A percentile compares a stretch with the other conserved stretches of the same genome.
These are phyloP conservation scores for Dunaliella sp. DNA, from an alignment of 139 green algal species.

Conservation along the genomic window DNA sequence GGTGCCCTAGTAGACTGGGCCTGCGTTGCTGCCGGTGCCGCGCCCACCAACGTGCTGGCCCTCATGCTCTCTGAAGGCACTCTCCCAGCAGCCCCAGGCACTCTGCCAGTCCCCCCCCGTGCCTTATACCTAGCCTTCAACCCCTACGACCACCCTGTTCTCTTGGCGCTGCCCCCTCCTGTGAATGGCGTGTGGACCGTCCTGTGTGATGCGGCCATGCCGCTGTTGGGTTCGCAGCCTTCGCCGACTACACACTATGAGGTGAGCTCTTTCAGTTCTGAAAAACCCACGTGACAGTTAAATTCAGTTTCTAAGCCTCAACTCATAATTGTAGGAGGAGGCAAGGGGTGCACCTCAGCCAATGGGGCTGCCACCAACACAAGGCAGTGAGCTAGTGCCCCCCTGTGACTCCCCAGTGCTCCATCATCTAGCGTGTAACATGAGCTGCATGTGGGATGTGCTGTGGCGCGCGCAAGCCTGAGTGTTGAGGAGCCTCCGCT, in stretches of 20 bases:
- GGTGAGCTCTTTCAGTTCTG: too few relatives aligned
- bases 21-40: background rate
- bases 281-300: too few relatives aligned
- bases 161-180: background rate
- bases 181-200: background rate
- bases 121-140: conserved; percentile 10
- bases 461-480: too few relatives aligned
- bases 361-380: too few relatives aligned
- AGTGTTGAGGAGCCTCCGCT: too few relatives aligned
- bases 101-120: background rate
- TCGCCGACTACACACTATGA: background rate
- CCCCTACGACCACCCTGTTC: conserved; percentile 3
- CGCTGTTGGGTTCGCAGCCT: background rate
- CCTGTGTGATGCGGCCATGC: background rate
- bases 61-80: background rate
- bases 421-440: too few relatives aligned
- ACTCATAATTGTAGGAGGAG: too few relatives aligned
- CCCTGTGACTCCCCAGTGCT: too few relatives aligned
- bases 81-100: background rate
- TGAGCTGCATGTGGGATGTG: too few relatives aligned
- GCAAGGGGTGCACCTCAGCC: too few relatives aligned
- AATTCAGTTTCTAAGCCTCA: too few relatives aligned
- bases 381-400: too few relatives aligned
- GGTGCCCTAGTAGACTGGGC: conserved; percentile 11
- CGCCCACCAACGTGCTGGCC: conserved; percentile 12